Base-by-base conservation (phyloP, 1,139 yeast genomes). In the Debaryomyces robertsiae region DNA sequence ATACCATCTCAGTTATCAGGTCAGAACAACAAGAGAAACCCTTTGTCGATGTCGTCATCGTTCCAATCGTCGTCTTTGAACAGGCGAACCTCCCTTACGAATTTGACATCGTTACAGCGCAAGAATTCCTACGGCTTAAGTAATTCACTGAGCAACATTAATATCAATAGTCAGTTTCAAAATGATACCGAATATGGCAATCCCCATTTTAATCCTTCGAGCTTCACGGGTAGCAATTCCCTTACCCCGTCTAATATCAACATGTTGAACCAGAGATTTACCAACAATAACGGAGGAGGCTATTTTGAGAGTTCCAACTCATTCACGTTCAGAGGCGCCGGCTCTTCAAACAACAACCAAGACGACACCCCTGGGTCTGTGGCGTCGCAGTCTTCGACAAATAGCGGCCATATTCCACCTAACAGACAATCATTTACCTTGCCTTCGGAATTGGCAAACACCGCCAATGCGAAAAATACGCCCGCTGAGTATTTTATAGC, bases 221-320 rank as follows among this genome's bases (percentile, higher is more conserved):
- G 41, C n/a, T 34, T 31, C 16, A 30, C 40, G 18, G 39, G 41
- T 6, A 38, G 24, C 17, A 38, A 46, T 38, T 60, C 67, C 11
- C 49, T 61, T 11, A 64, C 69, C 5, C 56, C 63, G 3, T 52
- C 60, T 31, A 65, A 64, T 43, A 55, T 63, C 30, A 60, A 53
- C 36, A 45, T 62, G 6, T 52, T 63, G 35, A 65, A 62, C 46
- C 67, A 55, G 42, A 48, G 64, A 23, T 57, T 55, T 33, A 46
- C 53, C 14, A 55, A 50, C 36, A 50, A 54, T 16, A 55, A 49
- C 38, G 50, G 55, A 32, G 49, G 55, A 32, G 48, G 59, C 16
- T 68, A 58, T 46, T 67, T 68, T 46, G 74, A 68, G 38, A 52
- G 41, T 28, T 49, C 54, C 16, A 40, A 44, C 11, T 47, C 52